phyloP scores from a whole-genome alignment of 202 grass and related monocot species.

The Zizania palustris region DNA sequence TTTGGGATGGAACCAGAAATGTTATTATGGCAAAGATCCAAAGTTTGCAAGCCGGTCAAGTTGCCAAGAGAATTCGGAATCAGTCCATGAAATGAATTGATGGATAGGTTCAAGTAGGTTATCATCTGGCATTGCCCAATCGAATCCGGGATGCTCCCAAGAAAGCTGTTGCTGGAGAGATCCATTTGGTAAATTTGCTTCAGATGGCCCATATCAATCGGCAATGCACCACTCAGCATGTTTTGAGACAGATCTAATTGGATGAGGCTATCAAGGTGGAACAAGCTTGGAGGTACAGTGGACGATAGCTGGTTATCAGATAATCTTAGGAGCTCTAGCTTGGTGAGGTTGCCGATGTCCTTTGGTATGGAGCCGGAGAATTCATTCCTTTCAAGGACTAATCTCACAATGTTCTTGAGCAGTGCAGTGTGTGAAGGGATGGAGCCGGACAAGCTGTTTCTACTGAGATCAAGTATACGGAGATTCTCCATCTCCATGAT shows the following conservation, averaged over 20 bases:
- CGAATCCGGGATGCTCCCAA: constrained; percentile 29
- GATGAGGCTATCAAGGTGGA: constrained; percentile 20
- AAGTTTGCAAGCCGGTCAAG: constrained; percentile 14
- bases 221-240: constrained; percentile 27
- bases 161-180: constrained; percentile 27
- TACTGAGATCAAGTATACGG: no score
- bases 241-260: constrained; percentile 16
- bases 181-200: constrained; percentile 21
- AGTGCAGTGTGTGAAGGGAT: background rate
- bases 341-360: background rate
- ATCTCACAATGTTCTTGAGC: background rate
- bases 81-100: constrained; percentile 34
- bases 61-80: constrained; percentile 33
- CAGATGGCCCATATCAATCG: constrained; percentile 23
- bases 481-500: no score
- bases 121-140: constrained; percentile 23
- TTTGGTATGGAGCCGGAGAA: background rate
- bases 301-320: background rate
- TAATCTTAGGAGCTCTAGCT: background rate
- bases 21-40: constrained; percentile 34
- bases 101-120: constrained; percentile 9
- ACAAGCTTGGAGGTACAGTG: constrained; percentile 26
- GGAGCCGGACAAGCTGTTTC: no score
- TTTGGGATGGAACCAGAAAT: constrained; percentile 35
- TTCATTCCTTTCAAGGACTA: background rate